Base-by-base conservation (phyloP, 139 green algal species). In the Picochlorum sp. region DNA sequence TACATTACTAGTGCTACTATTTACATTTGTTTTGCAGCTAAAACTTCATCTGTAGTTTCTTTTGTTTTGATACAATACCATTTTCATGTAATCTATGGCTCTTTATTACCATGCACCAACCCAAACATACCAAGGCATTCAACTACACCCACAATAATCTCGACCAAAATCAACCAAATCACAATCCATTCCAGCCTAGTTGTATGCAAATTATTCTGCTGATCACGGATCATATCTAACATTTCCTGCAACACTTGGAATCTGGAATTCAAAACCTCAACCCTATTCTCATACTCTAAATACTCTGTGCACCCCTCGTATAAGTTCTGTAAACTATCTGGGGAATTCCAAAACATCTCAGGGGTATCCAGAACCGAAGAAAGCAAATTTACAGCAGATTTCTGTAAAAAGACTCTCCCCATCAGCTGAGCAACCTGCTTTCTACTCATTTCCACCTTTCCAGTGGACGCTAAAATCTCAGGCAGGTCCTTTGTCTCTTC, bases 301-400 rank as follows among this genome's bases (percentile, higher is more conserved):
- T 91, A 92, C 64, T 88, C 82, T 57, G 72, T 85, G n/a, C 79
- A 77, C 21, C 81, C 66, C 65, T 85, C 81, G 66, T 89, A 89
- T 76, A 91, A 77, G 1, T 67, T 72, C 57, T 83, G 85, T 64
- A 94, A 71, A 18, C 75, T 72, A 71, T 94, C 87, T 4, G 84
- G 81, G 15, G 79, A 82, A 24, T 52, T 74, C 87, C 86, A 93
- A 52, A 85, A 85, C 59, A 85, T 87, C 62, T 87, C 80, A 6
- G 82, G 82, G 1, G 77, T 85, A 69, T 88, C 82, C 58, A 88
- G 71, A 45, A 85, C 78, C 11, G 77, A 83, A 56, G 41, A 67
- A 23, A 89, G 75, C 60, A 89, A 77, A 71, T 85, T 90, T 41
- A 86, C 82, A 30, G 80, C 80, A 18, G 49, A 59, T 45, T 75